Conservation (phyloP, 2,329 filamentous ascomycete genomes). For the Parasarocladium wereldwijsianum region DNA sequence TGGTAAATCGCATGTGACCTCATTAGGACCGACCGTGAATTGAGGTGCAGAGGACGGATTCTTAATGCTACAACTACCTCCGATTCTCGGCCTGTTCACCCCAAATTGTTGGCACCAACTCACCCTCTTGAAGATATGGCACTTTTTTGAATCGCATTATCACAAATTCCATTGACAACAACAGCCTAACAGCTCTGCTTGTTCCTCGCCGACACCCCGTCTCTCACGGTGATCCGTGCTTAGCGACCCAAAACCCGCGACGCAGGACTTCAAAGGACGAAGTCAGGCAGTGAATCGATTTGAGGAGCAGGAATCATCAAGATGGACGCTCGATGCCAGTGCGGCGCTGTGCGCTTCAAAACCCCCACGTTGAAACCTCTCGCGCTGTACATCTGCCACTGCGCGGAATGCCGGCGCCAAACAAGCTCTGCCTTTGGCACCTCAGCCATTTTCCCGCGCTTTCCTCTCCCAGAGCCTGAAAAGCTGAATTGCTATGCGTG, state of each 20-base stretch:
- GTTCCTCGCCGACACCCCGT: background rate
- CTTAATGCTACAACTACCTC: no score
- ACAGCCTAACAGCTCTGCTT: no score
- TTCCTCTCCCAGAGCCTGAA: conserved; percentile 35
- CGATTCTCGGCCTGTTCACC: no score
- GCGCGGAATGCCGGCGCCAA: conserved; percentile 49
- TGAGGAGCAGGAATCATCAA: conserved; percentile 4
- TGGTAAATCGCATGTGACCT: background rate
- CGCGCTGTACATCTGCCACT: conserved; percentile 59
- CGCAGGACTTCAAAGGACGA: no score
- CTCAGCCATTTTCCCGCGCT: conserved; percentile 56
- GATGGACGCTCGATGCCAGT: conserved; percentile 51
- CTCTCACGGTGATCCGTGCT: no score
- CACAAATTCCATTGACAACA: no score
- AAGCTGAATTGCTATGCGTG: conserved; percentile 40
- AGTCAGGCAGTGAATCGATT: no score
- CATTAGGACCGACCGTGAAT: background rate
- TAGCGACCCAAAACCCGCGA: no score
- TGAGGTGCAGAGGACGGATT: no score
- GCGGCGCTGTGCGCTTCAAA: conserved; percentile 45
- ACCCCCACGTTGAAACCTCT: conserved; percentile 45
- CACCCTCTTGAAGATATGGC: no score
- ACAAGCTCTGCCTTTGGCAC: conserved; percentile 53
- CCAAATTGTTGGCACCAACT: no score
- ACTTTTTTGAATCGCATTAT: no score